These are phyloP conservation scores for Aspergillus udagawae DNA, from an alignment of 2,329 filamentous ascomycete genomes.

Conservation along the genomic window DNA sequence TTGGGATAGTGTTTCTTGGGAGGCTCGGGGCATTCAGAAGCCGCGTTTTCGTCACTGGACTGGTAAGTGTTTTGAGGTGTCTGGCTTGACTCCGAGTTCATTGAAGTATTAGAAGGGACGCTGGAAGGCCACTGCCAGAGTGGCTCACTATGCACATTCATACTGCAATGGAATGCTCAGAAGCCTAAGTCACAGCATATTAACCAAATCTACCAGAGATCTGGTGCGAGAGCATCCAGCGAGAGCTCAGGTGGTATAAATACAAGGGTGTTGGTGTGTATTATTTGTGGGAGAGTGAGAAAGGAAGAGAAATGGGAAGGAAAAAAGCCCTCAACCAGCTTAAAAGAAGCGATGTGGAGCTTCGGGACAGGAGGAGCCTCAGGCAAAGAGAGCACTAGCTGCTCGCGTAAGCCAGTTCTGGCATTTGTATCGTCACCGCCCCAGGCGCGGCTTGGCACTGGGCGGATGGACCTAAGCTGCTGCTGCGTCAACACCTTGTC, in stretches of 20 bases:
- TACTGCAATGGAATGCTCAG: conserved; percentile 6
- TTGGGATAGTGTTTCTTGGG: conserved; percentile 58
- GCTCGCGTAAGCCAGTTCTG: conserved; percentile 13
- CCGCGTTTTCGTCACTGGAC: conserved; percentile 10
- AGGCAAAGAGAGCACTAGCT: conserved; percentile 12
- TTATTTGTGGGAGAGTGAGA: background rate
- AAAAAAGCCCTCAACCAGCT: background rate
- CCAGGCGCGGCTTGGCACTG: conserved; percentile 11
- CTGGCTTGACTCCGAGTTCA: conserved; percentile 6
- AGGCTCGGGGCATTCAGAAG: conserved; percentile 15
- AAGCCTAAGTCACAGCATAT: conserved; percentile 9
- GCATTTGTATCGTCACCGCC: conserved; percentile 10
- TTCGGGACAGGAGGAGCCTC: conserved; percentile 9
- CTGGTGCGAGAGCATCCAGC: conserved; percentile 3
- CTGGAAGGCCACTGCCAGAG: conserved; percentile 23
- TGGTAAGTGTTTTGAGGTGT: conserved; percentile 9
- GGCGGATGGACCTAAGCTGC: conserved; percentile 3
- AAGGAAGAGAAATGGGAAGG: conserved; percentile 6
- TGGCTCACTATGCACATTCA: conserved; percentile 20
- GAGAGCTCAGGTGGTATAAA: background rate
- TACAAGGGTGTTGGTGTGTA: background rate
- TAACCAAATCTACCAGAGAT: conserved; percentile 13
- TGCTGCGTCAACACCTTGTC: conserved; percentile 33
- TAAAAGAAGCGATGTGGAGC: background rate
- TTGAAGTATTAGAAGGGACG: conserved; percentile 6